These are phyloP conservation scores for Patellifolia procumbens DNA, from an alignment of 179 eudicot species.

Conservation along the genomic window DNA sequence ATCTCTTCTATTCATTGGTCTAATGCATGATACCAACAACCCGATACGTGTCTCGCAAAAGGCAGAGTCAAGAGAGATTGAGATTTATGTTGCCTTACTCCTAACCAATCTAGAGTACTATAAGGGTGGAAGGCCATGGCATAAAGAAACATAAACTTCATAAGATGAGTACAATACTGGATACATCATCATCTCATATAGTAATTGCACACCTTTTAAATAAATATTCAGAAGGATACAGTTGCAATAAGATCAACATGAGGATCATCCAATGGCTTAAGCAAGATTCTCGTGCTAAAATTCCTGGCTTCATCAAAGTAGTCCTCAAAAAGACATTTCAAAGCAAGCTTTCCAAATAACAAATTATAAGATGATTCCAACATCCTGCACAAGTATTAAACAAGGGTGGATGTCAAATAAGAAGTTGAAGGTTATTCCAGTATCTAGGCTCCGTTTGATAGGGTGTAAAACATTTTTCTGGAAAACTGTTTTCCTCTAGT, in stretches of 20 bases:
- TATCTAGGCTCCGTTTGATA: too few relatives aligned
- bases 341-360: slow-evolving; percentile 81
- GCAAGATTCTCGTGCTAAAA: slow-evolving; percentile 79
- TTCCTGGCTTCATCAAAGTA: slow-evolving; percentile 87
- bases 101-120: neutral
- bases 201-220: neutral
- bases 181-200: neutral
- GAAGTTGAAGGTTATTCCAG: too few relatives aligned
- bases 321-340: slow-evolving; percentile 87
- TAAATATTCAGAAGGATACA: slow-evolving; percentile 53
- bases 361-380: slow-evolving; percentile 79
- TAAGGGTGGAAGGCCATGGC: too few relatives aligned
- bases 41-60: too few relatives aligned
- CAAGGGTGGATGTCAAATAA: slow-evolving; percentile 21
- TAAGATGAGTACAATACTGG: too few relatives aligned
- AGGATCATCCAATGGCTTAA: slow-evolving; percentile 92
- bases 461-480: too few relatives aligned
- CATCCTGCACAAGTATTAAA: slow-evolving; percentile 54
- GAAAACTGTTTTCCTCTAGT: too few relatives aligned
- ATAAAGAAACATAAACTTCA: too few relatives aligned
- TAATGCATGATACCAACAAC: too few relatives aligned
- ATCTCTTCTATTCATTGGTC: too few relatives aligned
- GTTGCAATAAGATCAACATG: slow-evolving; percentile 89
- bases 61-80: too few relatives aligned
- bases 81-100: neutral